These are phyloP conservation scores for Endogone sp. DNA, from an alignment of 192 early-diverging fungal genomes.

Conservation along the genomic window DNA sequence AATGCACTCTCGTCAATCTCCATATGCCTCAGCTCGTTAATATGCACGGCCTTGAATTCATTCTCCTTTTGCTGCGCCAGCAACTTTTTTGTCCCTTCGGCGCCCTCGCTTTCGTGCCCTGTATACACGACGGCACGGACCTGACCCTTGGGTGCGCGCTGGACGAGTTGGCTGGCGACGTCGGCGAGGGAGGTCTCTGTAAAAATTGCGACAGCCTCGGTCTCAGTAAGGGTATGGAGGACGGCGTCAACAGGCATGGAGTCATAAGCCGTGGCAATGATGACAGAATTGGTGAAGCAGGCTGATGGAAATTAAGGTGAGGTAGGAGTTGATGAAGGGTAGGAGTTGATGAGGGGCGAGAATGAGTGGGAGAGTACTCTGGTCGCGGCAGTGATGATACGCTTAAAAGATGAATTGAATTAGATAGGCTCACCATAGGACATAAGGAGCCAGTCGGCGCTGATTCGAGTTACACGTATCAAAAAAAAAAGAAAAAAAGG, in stretches of 20 bases:
- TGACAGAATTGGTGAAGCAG: conserved; percentile 52
- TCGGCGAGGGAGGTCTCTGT: conserved; percentile 25
- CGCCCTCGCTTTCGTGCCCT: conserved; percentile 34
- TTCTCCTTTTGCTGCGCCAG: neutral
- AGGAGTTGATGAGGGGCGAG: neutral
- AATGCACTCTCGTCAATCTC: conserved; percentile 27
- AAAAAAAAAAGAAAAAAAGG: too few relatives aligned
- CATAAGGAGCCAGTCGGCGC: conserved; percentile 30
- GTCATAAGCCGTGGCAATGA: conserved; percentile 72
- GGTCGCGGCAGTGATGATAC: neutral
- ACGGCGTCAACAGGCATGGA: conserved; percentile 76
- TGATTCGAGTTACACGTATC: too few relatives aligned
- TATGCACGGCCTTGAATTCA: conserved; percentile 19
- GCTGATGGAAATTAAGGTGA: conserved; percentile 6
- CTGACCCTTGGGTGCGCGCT: conserved; percentile 19
- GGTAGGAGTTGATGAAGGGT: neutral
- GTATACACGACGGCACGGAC: conserved; percentile 60
- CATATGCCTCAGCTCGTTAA: conserved; percentile 45
- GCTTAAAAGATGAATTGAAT: neutral
- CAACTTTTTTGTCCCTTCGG: neutral
- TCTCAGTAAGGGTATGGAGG: conserved; percentile 54
- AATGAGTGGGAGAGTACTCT: neutral
- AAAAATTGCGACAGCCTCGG: conserved; percentile 34
- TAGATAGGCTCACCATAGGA: conserved; percentile 34
- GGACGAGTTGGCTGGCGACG: conserved; percentile 27